Evolutionary conservation across 139 green algal species (phyloP), one percentile per base, ranked within the genome.

Genomic region (Dunaliella primolecta): DNA sequence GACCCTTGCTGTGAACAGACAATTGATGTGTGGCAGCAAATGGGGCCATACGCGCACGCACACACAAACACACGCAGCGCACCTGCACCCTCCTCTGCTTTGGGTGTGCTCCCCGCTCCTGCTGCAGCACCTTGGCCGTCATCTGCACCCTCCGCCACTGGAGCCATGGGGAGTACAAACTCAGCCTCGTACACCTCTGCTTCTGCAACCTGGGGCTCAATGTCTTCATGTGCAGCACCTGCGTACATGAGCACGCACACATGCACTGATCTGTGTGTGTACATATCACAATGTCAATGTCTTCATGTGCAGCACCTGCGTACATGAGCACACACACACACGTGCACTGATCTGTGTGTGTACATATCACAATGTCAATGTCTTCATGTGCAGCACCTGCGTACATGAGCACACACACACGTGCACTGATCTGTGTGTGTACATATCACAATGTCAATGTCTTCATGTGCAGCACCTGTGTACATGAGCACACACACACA

Each of bases 101-200:
- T 32, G n/a, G n/a, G n/a, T n/a, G n/a, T n/a, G n/a, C n/a, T n/a
- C 11, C 11, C 71, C 20, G 27, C n/a, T 27, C 30, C 75, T 27
- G n/a, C 75, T 11, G 32, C 75, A n/a, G 11, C 75, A 1, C 36
- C n/a, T 2, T 36, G n/a, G 2, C 75, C 75, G 29, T 2, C 75
- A 29, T 36, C 3, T 2, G 2, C 2, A 2, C 75, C 75, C 27
- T 33, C 75, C 27, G 75, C 29, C 70, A 35, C 32, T 29, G 75
- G n/a, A 37, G 75, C 75, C 75, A 80, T 27, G n/a, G 75, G 75
- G 29, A 80, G 75, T 30, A 80, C 75, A 80, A 80, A 80, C 75
- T 80, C 75, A 21, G 75, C 75, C 75, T 80, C 75, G 33, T 80
- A 80, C 75, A 80, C n/a, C n/a, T 80, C 75, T 2, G 75, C 75